Percentiles rank a stretch among this genome's conserved stretches.
phyloP scores from a whole-genome alignment of 192 early-diverging fungal genomes.

The Linnemannia schmuckeri region DNA sequence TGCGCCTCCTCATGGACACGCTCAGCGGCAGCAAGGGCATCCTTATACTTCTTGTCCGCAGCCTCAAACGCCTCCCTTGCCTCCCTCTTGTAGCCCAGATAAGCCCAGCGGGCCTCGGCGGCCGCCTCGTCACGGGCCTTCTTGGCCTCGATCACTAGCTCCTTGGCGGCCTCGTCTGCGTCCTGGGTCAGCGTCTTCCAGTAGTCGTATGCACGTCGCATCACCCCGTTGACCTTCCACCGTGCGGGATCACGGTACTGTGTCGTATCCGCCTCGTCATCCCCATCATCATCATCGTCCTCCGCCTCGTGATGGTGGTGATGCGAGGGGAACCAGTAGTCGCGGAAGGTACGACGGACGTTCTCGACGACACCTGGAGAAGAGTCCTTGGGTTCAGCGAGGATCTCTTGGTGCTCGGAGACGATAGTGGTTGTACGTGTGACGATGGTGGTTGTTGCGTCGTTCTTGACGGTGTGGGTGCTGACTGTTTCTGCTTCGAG shows the following conservation, averaged over 20 bases:
- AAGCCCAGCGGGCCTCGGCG: constrained; percentile 35
- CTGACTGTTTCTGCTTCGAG: constrained; percentile 33
- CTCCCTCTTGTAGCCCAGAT: constrained; percentile 45
- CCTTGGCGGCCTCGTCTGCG: constrained; percentile 39
- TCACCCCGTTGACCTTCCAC: constrained; percentile 27
- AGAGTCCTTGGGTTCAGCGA: constrained; percentile 21
- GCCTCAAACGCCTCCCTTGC: constrained; percentile 39
- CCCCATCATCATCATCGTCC: constrained; percentile 19
- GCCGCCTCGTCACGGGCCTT: constrained; percentile 44
- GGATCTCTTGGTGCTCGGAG: constrained; percentile 39
- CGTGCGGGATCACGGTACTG: constrained; percentile 26
- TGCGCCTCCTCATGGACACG: constrained; percentile 44
- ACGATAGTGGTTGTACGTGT: constrained; percentile 51
- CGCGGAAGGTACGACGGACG: constrained; percentile 32
- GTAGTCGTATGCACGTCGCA: constrained; percentile 48
- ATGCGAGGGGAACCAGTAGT: constrained; percentile 41
- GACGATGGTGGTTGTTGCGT: constrained; percentile 49
- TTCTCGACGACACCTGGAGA: constrained; percentile 34
- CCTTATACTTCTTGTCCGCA: constrained; percentile 40
- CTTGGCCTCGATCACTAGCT: constrained; percentile 34
- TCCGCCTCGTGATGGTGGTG: constrained; percentile 1
- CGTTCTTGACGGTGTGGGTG: constrained; percentile 52
- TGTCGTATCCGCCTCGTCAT: constrained; percentile 10
- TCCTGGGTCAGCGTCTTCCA: constrained; percentile 49
- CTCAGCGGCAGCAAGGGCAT: constrained; percentile 37